phyloP scores from a whole-genome alignment of 495 filamentous ascomycete species.

The Cenococcum geophilum region DNA sequence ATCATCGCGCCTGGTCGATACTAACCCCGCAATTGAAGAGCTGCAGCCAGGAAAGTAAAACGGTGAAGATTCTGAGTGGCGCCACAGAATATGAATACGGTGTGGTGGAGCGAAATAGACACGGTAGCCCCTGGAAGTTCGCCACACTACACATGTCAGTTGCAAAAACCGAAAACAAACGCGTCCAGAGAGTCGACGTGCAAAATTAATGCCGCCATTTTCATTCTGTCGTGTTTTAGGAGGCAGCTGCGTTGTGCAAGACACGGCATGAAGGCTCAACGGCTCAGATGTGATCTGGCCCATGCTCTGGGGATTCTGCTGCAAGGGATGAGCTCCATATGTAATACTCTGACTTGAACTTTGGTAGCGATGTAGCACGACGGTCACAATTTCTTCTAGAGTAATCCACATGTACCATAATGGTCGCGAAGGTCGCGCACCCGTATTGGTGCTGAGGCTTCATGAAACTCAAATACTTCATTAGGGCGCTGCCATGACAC shows the following conservation, averaged over 20 bases:
- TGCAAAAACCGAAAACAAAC: neutral
- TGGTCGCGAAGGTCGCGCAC: conserved; percentile 8
- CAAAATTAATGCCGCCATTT: conserved; percentile 1
- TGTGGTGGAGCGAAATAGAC: conserved; percentile 8
- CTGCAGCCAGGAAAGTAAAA: neutral
- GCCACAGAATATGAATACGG: neutral
- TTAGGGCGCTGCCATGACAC: conserved; percentile 2
- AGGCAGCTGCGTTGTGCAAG: neutral
- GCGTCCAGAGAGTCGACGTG: neutral
- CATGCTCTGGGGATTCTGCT: neutral
- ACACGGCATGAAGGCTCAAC: conserved; percentile 2
- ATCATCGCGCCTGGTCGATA: neutral
- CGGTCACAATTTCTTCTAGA: conserved; percentile 27
- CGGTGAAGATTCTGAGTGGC: neutral
- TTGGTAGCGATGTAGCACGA: conserved; percentile 23
- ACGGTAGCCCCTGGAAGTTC: neutral
- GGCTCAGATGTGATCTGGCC: conserved; percentile 1
- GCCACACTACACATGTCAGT: conserved; percentile 1
- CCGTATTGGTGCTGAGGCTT: conserved; percentile 4
- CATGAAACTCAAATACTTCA: conserved; percentile 1
- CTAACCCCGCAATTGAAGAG: conserved; percentile 4
- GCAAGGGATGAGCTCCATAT: conserved; percentile 8
- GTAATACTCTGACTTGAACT: conserved; percentile 20
- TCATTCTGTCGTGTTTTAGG: conserved; percentile 2
- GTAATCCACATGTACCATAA: conserved; percentile 24